Base-by-base conservation (phyloP, 2,329 filamentous ascomycete species). In the Xylaria sp. region DNA sequence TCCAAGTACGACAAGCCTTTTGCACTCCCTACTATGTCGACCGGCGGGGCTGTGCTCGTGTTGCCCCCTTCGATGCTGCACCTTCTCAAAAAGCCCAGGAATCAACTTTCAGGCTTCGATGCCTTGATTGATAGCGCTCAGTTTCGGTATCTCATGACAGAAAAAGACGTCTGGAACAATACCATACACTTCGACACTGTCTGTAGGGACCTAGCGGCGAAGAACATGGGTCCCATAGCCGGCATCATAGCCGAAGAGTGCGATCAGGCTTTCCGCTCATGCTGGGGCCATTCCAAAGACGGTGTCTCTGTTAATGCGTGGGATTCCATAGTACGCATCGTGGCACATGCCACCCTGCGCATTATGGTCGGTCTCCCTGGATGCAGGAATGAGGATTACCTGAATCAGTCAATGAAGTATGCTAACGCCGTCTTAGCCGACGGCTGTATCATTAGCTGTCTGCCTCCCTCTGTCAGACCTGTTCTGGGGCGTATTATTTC, bases 11-110 rank as follows among this genome's bases (percentile, higher is more conserved):
- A 21, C 22, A 38, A 26, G 18, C 53, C 53, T 13, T 56, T 48
- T 39, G 53, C 48, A n/a, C 40, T 56, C 16, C 53, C 53, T 8
- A 56, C 44, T 39, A 48, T 49, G n/a, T 56, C 48, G 53, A 48
- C 29, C 7, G 53, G 53, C 38, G 21, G 34, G 5, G 43, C 48
- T n/a, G 29, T 56, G 13, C 43, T 56, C 20, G 53, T 56, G 16
- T n/a, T 56, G 17, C 53, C 53, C 6, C 53, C 44, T 8, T 48
- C 48, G 9, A 11, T 26, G 29, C 16, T 56, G 22, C 19, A 48
- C 9, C 39, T 41, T 2, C 38, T 34, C 22, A 50, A 48, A n/a
- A 34, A 39, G 43, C 38, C 42, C 19, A 37, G 37, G 34, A 37
- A 37, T 19, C 44, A 52, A 22, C 19, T 56, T 11, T 7, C 21